These are phyloP conservation scores for Acrodontium crateriforme DNA, from an alignment of 2,329 filamentous ascomycete genomes.

Conservation along the genomic window DNA sequence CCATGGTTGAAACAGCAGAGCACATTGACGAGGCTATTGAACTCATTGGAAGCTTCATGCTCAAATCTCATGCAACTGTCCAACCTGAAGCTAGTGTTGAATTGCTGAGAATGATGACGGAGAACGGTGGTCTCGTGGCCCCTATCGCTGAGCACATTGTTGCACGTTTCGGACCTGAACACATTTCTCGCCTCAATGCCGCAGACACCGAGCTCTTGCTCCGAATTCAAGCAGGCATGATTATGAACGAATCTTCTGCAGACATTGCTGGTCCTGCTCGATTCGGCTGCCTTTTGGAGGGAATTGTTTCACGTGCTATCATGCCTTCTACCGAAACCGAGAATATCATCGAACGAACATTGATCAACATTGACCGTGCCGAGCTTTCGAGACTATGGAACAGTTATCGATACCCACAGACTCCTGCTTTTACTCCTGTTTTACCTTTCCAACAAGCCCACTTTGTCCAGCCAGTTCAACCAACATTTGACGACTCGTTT, in stretches of 20 bases:
- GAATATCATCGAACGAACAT: conserved; percentile 43
- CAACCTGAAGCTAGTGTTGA: conserved; percentile 43
- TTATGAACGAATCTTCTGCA: conserved; percentile 29
- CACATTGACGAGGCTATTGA: conserved; percentile 81
- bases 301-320: conserved; percentile 38
- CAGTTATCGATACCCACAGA: conserved; percentile 37
- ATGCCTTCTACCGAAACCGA: conserved; percentile 43
- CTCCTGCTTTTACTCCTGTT: conserved; percentile 31
- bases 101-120: conserved; percentile 49
- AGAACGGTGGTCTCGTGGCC: conserved; percentile 49
- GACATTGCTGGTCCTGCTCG: conserved; percentile 46
- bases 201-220: conserved; percentile 44
- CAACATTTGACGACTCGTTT: conserved; percentile 64
- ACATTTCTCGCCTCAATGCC: conserved; percentile 41
- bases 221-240: conserved; percentile 43
- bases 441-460: conserved; percentile 38
- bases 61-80: conserved; percentile 37
- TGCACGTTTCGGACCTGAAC: conserved; percentile 45
- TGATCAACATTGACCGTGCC: conserved; percentile 38
- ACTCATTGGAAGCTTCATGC: conserved; percentile 46
- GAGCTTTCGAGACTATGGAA: conserved; percentile 44
- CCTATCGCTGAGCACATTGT: conserved; percentile 47
- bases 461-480: conserved; percentile 16
- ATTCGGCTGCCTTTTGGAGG: conserved; percentile 48
- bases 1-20: conserved; percentile 46